A percentile compares a stretch with the other conserved stretches of the same genome.
Conservation (phyloP, 495 filamentous ascomycete genomes). For the Penicillium maclennaniae region DNA sequence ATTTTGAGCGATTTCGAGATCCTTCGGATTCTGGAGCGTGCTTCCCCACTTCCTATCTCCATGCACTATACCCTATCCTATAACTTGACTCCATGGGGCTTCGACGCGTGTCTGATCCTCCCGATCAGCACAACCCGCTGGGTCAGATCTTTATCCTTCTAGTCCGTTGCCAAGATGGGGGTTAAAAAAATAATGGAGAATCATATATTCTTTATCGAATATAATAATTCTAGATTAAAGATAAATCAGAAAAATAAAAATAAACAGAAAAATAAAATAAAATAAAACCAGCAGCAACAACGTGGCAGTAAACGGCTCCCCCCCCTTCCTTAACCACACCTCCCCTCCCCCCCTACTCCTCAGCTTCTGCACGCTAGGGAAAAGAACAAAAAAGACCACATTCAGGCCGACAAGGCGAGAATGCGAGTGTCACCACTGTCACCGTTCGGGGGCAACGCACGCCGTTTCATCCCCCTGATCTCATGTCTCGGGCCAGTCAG, state of each 20-base stretch:
- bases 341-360: background rate
- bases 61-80: no score
- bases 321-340: background rate
- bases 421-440: slow-evolving; percentile 22
- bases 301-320: slow-evolving; percentile 9
- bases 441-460: slow-evolving; percentile 1
- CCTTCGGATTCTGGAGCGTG: background rate
- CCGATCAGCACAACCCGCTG: slow-evolving; percentile 12
- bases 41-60: background rate
- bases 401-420: background rate
- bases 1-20: background rate
- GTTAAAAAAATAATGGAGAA: background rate
- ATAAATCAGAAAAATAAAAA: background rate
- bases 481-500: slow-evolving; percentile 19
- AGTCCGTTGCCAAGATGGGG: slow-evolving; percentile 25
- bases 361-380: slow-evolving; percentile 17
- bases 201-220: no score
- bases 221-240: no score
- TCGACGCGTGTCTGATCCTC: slow-evolving; percentile 8
- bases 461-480: slow-evolving; percentile 10
- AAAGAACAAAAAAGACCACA: background rate
- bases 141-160: slow-evolving; percentile 33
- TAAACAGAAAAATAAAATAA: slow-evolving; percentile 1
- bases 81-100: no score
- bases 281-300: no score